Percentiles rank a stretch among this genome's conserved stretches.
These are phyloP conservation scores for Tothia fuscella DNA, from an alignment of 2,329 filamentous ascomycete species.

Conservation along the genomic window DNA sequence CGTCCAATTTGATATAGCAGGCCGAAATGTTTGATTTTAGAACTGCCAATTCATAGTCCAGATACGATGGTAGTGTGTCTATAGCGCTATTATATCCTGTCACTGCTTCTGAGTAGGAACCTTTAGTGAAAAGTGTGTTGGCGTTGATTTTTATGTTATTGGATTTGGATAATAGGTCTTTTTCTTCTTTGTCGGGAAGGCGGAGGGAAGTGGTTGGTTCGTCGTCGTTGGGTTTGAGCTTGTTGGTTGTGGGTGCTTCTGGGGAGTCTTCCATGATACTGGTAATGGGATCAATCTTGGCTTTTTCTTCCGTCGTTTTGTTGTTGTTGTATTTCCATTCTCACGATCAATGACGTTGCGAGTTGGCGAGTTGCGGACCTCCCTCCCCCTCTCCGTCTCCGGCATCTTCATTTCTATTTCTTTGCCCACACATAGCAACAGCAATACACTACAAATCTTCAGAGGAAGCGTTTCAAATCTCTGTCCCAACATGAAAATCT, in stretches of 20 bases:
- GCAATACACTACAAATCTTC: too few species aligned
- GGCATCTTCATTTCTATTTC: too few species aligned
- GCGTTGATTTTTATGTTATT: constrained; percentile 62
- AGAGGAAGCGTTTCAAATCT: too few species aligned
- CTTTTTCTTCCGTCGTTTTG: too few species aligned
- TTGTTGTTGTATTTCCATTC: too few species aligned
- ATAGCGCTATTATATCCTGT: constrained; percentile 73
- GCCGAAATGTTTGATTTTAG: constrained; percentile 81
- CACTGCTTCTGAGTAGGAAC: constrained; percentile 65
- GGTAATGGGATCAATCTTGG: too few species aligned
- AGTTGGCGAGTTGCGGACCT: too few species aligned
- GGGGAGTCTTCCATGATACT: too few species aligned
- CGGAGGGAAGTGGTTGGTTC: background rate
- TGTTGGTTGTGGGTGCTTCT: constrained; percentile 5
- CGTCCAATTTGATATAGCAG: constrained; percentile 70
- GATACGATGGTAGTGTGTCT: constrained; percentile 65
- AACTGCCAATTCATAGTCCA: constrained; percentile 80
- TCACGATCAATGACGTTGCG: too few species aligned
- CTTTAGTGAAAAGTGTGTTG: constrained; percentile 65
- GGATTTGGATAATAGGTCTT: constrained; percentile 54
- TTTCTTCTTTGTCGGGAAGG: background rate
- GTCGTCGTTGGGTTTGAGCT: background rate
- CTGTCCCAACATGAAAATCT: too few species aligned
- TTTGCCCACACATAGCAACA: too few species aligned
- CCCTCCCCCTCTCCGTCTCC: too few species aligned